A percentile compares a stretch with the other conserved stretches of the same genome.
phyloP scores from a whole-genome alignment of 352 stramenopile genomes.

The Phytophthora litchii region DNA sequence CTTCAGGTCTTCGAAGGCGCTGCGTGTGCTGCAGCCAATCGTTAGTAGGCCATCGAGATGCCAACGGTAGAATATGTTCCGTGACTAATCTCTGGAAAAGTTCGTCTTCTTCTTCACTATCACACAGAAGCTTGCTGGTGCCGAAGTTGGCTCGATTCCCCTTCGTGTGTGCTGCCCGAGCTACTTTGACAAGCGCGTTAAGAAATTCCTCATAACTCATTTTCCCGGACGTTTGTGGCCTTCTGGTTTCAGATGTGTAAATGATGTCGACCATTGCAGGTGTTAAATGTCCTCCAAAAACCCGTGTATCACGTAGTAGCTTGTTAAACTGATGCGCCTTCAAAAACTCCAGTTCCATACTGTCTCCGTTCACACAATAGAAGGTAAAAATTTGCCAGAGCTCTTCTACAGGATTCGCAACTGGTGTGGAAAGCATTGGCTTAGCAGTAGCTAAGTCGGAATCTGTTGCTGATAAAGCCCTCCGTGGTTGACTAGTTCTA shows the following conservation, averaged over 20 bases:
- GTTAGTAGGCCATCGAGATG: conserved; percentile 58
- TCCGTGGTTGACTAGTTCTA: conserved; percentile 8
- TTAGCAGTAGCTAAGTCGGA: conserved; percentile 9
- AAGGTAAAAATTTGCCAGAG: conserved; percentile 83
- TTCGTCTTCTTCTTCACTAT: conserved; percentile 56
- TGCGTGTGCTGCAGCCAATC: conserved; percentile 60
- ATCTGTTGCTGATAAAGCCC: conserved; percentile 18
- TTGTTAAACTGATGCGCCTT: conserved; percentile 79
- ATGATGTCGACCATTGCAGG: conserved; percentile 80
- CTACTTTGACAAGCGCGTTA: conserved; percentile 77
- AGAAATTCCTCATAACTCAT: conserved; percentile 85
- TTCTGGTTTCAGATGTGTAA: conserved; percentile 82
- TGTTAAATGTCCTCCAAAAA: conserved; percentile 59
- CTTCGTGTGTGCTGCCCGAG: conserved; percentile 39
- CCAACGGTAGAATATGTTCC: conserved; percentile 63
- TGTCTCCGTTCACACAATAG: conserved; percentile 82
- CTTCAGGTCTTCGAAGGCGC: conserved; percentile 48
- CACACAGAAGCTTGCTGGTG: conserved; percentile 37
- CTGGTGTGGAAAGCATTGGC: not conserved
- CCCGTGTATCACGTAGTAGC: conserved; percentile 60
- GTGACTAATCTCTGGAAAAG: conserved; percentile 63
- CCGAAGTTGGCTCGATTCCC: conserved; percentile 33
- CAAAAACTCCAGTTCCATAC: conserved; percentile 73
- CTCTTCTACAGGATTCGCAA: conserved; percentile 56
- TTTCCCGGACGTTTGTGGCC: conserved; percentile 55